Evolutionary conservation across 2,329 filamentous ascomycete species (phyloP).

Genomic region (Talaromyces sp.): DNA sequence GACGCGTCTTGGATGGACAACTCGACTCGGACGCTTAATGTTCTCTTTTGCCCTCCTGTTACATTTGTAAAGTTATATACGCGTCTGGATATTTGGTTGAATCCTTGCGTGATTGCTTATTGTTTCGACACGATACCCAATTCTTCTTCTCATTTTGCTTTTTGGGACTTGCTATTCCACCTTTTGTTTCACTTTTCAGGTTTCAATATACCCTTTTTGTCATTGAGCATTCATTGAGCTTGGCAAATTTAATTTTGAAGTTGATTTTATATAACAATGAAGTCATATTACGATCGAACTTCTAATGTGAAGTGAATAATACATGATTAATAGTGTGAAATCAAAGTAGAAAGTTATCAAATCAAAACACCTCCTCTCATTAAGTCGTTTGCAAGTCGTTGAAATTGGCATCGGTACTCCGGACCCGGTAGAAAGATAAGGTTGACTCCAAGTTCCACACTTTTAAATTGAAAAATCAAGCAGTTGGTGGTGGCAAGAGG

Average conservation of each 20-base stretch:
- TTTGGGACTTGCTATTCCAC: background rate
- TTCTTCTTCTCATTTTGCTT: background rate
- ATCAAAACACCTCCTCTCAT: background rate
- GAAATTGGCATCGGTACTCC: background rate
- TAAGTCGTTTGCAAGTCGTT: background rate
- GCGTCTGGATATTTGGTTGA: background rate
- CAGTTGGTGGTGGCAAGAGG: constrained; percentile 20
- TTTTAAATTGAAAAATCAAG: background rate
- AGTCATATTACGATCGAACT: background rate
- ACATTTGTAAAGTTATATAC: background rate
- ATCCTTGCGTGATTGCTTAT: background rate
- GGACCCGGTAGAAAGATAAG: background rate
- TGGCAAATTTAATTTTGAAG: background rate
- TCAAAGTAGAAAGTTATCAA: background rate
- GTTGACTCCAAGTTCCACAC: background rate
- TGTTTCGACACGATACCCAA: constrained; percentile 11
- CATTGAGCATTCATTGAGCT: background rate
- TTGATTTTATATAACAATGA: background rate
- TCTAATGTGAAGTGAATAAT: background rate
- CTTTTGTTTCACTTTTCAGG: background rate
- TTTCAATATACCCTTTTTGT: constrained; percentile 9
- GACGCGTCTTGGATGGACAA: constrained; percentile 67
- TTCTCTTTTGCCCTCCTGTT: background rate
- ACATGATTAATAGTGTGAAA: background rate
- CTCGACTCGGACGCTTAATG: constrained; percentile 38